Base-by-base conservation (phyloP, 2,329 filamentous ascomycete genomes). In the Cercospora sp. region DNA sequence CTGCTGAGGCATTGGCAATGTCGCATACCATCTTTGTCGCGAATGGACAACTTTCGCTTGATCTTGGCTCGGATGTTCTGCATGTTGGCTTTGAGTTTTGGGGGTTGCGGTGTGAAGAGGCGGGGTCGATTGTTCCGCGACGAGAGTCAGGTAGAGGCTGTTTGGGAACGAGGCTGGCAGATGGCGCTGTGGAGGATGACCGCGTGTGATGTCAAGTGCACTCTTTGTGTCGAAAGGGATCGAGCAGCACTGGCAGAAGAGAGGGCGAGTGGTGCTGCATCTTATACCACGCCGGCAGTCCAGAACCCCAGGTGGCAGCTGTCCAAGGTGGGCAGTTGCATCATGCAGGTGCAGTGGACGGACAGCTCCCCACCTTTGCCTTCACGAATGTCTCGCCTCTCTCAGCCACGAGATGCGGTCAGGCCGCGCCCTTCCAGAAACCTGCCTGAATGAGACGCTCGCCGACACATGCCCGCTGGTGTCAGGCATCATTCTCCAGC, bases 1-100 rank as follows among this genome's bases (percentile, higher is more conserved):
- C n/a, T 30, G 60, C 16, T n/a, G 5, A 8, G 1, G 36, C 36
- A 42, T 42, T n/a, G 36, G 36, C 36, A 42, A 30, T 28, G 40
- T 66, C 53, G 64, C 13, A 31, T 74, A 79, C 77, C 71, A 66
- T 79, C 76, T 74, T 79, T 77, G 72, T 79, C 78, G 70, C 77
- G 73, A 62, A 79, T 72, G 28, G 78, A 79, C 60, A 80, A 71
- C 73, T 77, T 78, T 59, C 78, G 72, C 74, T 75, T 77, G 69
- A 80, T 74, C 73, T 78, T 79, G 58, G 77, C 74, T 28, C 78
- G 69, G 69, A 79, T 76, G 73, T 73, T 75, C 70, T 76, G 72
- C 74, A 79, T 79, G n/a, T 66, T 76, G 68, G 69, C 42, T 65
- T 12, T 60, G 62, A 26, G 20, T 26, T 18, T n/a, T 31, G 23